These are phyloP conservation scores for Camellia japonica DNA, from an alignment of 148 eudicot species.

Conservation along the genomic window DNA sequence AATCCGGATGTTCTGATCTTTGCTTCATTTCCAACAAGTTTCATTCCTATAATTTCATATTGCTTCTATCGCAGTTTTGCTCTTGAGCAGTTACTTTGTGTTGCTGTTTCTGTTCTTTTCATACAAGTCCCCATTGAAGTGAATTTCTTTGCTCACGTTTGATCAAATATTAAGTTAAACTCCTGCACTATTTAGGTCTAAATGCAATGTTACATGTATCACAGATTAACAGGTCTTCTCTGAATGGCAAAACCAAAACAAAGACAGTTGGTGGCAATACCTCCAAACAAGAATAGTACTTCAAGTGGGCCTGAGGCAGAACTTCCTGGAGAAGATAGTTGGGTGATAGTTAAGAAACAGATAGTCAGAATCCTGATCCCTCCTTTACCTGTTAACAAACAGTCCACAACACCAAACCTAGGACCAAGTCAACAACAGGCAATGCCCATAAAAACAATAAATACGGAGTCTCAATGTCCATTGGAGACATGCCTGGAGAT, in stretches of 20 bases:
- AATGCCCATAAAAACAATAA: conserved; percentile 16
- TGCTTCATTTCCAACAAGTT: background rate
- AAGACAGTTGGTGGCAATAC: conserved; percentile 21
- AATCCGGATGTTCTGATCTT: background rate
- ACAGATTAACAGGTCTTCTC: conserved; percentile 20
- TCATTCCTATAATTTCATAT: background rate
- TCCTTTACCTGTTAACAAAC: conserved; percentile 36
- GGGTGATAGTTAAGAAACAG: conserved; percentile 86
- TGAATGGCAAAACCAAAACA: conserved; percentile 40
- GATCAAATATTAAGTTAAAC: background rate
- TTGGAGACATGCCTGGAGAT: conserved; percentile 18
- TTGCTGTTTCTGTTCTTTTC: background rate
- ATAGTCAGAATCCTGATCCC: conserved; percentile 67
- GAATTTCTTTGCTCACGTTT: background rate
- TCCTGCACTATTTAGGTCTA: background rate
- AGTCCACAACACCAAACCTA: conserved; percentile 23
- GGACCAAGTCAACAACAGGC: conserved; percentile 29
- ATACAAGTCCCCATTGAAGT: background rate
- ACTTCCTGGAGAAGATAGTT: conserved; percentile 44
- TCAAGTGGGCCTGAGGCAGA: conserved; percentile 27
- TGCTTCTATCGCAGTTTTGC: conserved; percentile 1
- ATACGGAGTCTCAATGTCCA: conserved; percentile 20
- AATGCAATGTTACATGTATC: background rate
- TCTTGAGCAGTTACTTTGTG: background rate
- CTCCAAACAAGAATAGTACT: conserved; percentile 24